These are phyloP conservation scores for Lycium ferocissimum DNA, from an alignment of 257 asterid species.

Conservation along the genomic window DNA sequence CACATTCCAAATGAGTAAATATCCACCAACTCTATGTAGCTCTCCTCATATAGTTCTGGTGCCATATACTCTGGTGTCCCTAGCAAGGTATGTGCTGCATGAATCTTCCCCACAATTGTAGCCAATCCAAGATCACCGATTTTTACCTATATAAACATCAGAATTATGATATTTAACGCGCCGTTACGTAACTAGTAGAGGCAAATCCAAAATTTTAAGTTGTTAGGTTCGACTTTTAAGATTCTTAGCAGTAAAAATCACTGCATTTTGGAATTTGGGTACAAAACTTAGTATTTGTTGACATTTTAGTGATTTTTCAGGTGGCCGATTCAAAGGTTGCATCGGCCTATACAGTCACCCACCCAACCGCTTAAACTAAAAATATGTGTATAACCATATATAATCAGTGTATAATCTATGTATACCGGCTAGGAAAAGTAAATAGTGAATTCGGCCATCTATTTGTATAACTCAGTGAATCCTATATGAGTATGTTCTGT, in stretches of 20 bases:
- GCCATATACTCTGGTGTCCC: slow-evolving; percentile 50
- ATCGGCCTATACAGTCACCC: no score
- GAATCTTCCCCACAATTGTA: slow-evolving; percentile 43
- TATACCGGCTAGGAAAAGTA: no score
- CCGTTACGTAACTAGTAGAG: not conserved
- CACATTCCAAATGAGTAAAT: slow-evolving; percentile 46
- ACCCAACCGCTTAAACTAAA: no score
- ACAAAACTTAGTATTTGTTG: not conserved
- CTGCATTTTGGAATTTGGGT: not conserved
- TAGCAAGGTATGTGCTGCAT: slow-evolving; percentile 42
- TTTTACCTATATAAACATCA: slow-evolving; percentile 34
- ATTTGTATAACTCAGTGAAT: not conserved
- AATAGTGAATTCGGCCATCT: no score
- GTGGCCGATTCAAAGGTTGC: no score
- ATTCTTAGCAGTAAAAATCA: not conserved
- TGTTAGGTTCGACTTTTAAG: not conserved
- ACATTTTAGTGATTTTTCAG: no score
- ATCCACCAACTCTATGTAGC: slow-evolving; percentile 44
- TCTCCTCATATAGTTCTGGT: slow-evolving; percentile 45
- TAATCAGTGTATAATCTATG: no score
- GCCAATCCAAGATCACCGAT: slow-evolving; percentile 49
- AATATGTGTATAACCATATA: no score
- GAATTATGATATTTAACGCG: not conserved
- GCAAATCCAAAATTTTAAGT: not conserved
- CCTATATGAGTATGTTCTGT: not conserved